These are phyloP conservation scores for Xylariaceae sp. DNA, from an alignment of 2,329 filamentous ascomycete genomes.

Conservation along the genomic window DNA sequence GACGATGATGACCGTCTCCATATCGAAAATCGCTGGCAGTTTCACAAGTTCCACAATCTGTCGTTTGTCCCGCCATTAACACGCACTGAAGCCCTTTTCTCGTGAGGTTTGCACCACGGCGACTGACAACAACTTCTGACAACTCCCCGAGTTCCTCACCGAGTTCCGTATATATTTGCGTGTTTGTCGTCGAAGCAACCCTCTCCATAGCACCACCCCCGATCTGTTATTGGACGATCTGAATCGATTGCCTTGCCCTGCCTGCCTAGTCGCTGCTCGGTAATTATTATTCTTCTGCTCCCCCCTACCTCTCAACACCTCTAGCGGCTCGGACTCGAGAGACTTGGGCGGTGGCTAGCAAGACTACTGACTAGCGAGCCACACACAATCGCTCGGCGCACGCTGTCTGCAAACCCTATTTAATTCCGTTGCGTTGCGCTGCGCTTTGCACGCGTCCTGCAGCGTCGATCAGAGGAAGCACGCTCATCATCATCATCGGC, in stretches of 20 bases:
- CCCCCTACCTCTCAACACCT: neutral
- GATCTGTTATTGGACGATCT: neutral
- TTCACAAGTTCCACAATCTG: slow-evolving; percentile 24
- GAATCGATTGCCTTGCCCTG: neutral
- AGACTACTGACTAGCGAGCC: neutral
- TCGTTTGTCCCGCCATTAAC: slow-evolving; percentile 30
- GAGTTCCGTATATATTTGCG: neutral
- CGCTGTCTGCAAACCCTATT: neutral
- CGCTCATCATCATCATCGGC: neutral
- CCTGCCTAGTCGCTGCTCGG: neutral
- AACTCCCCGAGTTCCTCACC: slow-evolving; percentile 4
- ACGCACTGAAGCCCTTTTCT: slow-evolving; percentile 31
- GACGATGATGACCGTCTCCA: slow-evolving; percentile 33
- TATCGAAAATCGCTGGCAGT: slow-evolving; percentile 25
- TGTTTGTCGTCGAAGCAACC: neutral
- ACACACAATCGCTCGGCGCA: neutral
- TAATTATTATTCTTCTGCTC: neutral
- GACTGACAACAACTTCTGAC: slow-evolving; percentile 1
- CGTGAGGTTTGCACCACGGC: slow-evolving; percentile 28
- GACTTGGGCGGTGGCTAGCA: neutral
- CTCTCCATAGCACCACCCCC: neutral
- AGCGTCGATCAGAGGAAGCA: neutral
- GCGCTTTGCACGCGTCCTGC: neutral
- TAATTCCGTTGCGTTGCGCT: neutral
- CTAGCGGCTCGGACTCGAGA: neutral